Percentiles rank a stretch among this genome's conserved stretches.
Conservation (phyloP, 192 early-diverging fungal genomes). For the Allomyces macrogynus region DNA sequence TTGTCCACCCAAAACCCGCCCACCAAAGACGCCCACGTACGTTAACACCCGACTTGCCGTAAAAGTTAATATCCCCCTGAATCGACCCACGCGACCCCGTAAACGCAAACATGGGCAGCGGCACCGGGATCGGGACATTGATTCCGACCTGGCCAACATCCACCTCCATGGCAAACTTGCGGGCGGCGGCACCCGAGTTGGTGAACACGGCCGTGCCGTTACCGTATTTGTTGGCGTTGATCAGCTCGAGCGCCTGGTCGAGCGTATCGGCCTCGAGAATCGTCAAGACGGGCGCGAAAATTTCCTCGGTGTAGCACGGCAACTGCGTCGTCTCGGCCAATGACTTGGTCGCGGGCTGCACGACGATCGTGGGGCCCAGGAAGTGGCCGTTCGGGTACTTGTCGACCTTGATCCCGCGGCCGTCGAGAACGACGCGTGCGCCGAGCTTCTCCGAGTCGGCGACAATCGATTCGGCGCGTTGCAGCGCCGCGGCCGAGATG, state of each 20-base stretch:
- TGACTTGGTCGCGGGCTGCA: slow-evolving; percentile 32
- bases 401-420: slow-evolving; percentile 48
- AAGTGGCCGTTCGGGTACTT: slow-evolving; percentile 82
- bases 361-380: slow-evolving; percentile 78
- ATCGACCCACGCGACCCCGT: slow-evolving; percentile 81
- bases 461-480: slow-evolving; percentile 54
- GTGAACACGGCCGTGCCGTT: slow-evolving; percentile 78
- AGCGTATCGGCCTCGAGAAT: slow-evolving; percentile 62
- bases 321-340: neutral
- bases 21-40: neutral
- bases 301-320: slow-evolving; percentile 44
- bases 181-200: slow-evolving; percentile 64
- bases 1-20: neutral
- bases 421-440: slow-evolving; percentile 67
- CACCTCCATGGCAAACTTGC: slow-evolving; percentile 69
- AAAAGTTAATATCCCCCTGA: slow-evolving; percentile 88
- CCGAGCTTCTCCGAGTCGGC: slow-evolving; percentile 68
- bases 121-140: slow-evolving; percentile 86
- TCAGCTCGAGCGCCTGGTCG: slow-evolving; percentile 74
- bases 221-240: slow-evolving; percentile 80
- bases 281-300: slow-evolving; percentile 85
- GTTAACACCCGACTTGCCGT: slow-evolving; percentile 27
- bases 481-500: slow-evolving; percentile 56
- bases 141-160: slow-evolving; percentile 83
- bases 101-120: slow-evolving; percentile 91